Conservation (phyloP, 164 flowering plant species). For the Saururus chinensis region DNA sequence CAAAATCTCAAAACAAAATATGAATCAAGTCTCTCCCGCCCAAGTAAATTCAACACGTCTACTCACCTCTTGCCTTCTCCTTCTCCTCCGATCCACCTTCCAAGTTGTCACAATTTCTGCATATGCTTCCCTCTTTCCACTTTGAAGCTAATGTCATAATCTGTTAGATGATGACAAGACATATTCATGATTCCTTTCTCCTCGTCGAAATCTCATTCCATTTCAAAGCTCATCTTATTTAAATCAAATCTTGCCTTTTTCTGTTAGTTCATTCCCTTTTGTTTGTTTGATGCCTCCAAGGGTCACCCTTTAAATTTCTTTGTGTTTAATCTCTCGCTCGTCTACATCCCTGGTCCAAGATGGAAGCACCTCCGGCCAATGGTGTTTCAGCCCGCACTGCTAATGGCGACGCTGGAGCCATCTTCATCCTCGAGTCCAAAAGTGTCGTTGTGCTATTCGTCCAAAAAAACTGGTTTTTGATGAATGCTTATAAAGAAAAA, state of each 20-base stretch:
- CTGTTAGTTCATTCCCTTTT: too few relatives aligned
- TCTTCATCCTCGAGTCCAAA: slow-evolving; percentile 77
- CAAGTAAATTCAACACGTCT: too few relatives aligned
- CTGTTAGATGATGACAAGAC: background rate
- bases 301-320: background rate
- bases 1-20: too few relatives aligned
- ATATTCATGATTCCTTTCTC: background rate
- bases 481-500: too few relatives aligned
- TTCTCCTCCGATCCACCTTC: too few relatives aligned
- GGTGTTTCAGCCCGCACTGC: background rate
- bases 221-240: too few relatives aligned
- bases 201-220: too few relatives aligned
- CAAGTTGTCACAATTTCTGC: background rate
- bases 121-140: background rate
- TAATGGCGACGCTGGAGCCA: slow-evolving; percentile 70
- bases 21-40: too few relatives aligned
- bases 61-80: too few relatives aligned
- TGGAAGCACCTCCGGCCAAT: slow-evolving; percentile 3
- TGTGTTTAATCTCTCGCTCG: background rate
- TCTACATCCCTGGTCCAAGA: background rate
- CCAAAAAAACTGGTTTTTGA: too few relatives aligned
- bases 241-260: too few relatives aligned
- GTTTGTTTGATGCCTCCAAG: background rate
- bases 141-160: too few relatives aligned
- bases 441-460: slow-evolving; percentile 25